phyloP scores from a whole-genome alignment of 148 eudicot species.

The Simmondsia chinensis region DNA sequence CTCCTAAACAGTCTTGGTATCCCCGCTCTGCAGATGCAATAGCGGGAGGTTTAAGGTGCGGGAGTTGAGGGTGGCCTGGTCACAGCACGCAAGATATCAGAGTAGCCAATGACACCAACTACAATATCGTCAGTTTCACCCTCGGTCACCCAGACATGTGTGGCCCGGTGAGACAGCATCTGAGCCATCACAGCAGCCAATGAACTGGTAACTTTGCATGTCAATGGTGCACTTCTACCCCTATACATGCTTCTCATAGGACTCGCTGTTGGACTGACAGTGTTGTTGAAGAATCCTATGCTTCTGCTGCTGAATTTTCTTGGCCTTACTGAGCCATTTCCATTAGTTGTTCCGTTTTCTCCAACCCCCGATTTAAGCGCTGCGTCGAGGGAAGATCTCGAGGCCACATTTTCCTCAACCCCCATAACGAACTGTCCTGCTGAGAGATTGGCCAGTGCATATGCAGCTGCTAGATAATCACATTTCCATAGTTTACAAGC shows the following conservation, averaged over 20 bases:
- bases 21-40: too few species aligned
- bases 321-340: conserved; percentile 25
- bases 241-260: conserved; percentile 73
- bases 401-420: conserved; percentile 59
- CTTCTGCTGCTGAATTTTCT: conserved; percentile 71
- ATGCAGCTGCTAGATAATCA: conserved; percentile 78
- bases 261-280: conserved; percentile 33
- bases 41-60: conserved; percentile 7
- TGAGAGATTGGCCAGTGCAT: conserved; percentile 82
- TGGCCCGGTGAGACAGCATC: conserved; percentile 90
- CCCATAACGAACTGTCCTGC: conserved; percentile 96
- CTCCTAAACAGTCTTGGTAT: too few species aligned
- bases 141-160: conserved; percentile 94
- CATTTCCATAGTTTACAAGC: conserved; percentile 84
- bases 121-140: conserved; percentile 61
- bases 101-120: conserved; percentile 84
- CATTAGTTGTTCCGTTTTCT: conserved; percentile 18
- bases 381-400: conserved; percentile 31
- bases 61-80: conserved; percentile 35
- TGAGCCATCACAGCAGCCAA: conserved; percentile 98
- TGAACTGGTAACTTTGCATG: conserved; percentile 73
- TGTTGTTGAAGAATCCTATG: conserved; percentile 59
- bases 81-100: conserved; percentile 82
- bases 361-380: conserved; percentile 13
- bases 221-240: conserved; percentile 85